These are phyloP conservation scores for Boletus subparvulus DNA, from an alignment of 768 basidiomycete genomes.

Conservation along the genomic window DNA sequence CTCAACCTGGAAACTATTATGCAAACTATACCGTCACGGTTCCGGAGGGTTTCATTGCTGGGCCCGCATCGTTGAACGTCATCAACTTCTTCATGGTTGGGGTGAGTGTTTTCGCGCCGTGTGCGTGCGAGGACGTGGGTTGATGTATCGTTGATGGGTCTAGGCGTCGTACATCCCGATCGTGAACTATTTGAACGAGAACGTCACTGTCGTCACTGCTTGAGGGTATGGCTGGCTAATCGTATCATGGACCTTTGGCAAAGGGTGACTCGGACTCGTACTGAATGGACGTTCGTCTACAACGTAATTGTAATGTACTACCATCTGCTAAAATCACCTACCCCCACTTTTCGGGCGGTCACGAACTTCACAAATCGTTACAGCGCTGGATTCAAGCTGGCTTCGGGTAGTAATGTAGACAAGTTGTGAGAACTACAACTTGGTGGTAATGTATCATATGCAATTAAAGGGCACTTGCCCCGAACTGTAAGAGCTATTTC, in stretches of 20 bases:
- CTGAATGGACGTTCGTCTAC: background rate
- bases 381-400: too few relatives aligned
- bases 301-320: background rate
- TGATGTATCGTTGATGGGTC: background rate
- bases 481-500: too few relatives aligned
- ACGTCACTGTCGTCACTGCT: slow-evolving; percentile 11
- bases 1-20: slow-evolving; percentile 15
- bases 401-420: too few relatives aligned
- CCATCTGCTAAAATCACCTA: background rate
- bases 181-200: slow-evolving; percentile 26
- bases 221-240: background rate
- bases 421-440: too few relatives aligned
- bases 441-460: too few relatives aligned
- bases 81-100: slow-evolving; percentile 41
- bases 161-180: slow-evolving; percentile 12
- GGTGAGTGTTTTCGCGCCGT: slow-evolving; percentile 28
- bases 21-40: slow-evolving; percentile 35
- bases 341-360: too few relatives aligned
- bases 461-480: too few relatives aligned
- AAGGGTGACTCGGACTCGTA: background rate
- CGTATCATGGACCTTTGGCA: background rate
- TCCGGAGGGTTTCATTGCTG: slow-evolving; percentile 27
- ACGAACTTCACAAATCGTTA: too few relatives aligned
- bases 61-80: slow-evolving; percentile 36
- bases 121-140: background rate